Conservation (phyloP, 2,329 filamentous ascomycete genomes). For the Dactylonectria macrodidyma region DNA sequence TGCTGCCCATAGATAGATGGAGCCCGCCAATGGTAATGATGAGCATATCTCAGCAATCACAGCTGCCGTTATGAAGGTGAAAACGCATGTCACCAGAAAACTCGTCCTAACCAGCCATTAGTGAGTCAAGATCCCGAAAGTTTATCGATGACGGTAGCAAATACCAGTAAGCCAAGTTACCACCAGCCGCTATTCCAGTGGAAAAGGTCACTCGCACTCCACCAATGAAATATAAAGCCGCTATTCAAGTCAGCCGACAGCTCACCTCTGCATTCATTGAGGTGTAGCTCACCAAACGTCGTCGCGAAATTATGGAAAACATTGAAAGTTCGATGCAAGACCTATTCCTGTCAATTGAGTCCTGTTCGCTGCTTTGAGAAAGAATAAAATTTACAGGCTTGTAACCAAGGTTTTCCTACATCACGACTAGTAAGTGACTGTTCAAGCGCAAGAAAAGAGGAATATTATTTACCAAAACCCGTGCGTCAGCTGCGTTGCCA, state of each 20-base stretch:
- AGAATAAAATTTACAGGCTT: slow-evolving; percentile 40
- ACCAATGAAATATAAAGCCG: slow-evolving; percentile 73
- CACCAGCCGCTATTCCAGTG: slow-evolving; percentile 74
- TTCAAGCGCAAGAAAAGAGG: background rate
- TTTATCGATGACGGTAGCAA: background rate
- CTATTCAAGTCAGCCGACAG: slow-evolving; percentile 50
- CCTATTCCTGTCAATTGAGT: slow-evolving; percentile 51
- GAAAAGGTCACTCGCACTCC: slow-evolving; percentile 73
- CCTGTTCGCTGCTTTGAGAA: background rate
- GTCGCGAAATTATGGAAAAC: slow-evolving; percentile 73
- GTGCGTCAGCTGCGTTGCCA: slow-evolving; percentile 20
- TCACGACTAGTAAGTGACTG: background rate
- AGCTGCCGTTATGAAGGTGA: slow-evolving; percentile 73
- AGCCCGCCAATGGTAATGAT: slow-evolving; percentile 70
- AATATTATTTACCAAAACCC: slow-evolving; percentile 24
- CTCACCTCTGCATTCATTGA: background rate
- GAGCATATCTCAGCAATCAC: slow-evolving; percentile 74
- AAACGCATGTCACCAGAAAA: slow-evolving; percentile 71
- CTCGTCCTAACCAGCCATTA: slow-evolving; percentile 62
- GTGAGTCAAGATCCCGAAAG: slow-evolving; percentile 11
- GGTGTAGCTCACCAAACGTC: slow-evolving; percentile 64
- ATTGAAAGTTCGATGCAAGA: slow-evolving; percentile 70
- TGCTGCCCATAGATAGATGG: slow-evolving; percentile 75
- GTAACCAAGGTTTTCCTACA: slow-evolving; percentile 44
- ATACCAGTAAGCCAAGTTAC: slow-evolving; percentile 73